Evolutionary conservation across 148 eudicot genomes (phyloP), one percentile per base, ranked within the genome.

Genomic region (Rhododendron simsii): DNA sequence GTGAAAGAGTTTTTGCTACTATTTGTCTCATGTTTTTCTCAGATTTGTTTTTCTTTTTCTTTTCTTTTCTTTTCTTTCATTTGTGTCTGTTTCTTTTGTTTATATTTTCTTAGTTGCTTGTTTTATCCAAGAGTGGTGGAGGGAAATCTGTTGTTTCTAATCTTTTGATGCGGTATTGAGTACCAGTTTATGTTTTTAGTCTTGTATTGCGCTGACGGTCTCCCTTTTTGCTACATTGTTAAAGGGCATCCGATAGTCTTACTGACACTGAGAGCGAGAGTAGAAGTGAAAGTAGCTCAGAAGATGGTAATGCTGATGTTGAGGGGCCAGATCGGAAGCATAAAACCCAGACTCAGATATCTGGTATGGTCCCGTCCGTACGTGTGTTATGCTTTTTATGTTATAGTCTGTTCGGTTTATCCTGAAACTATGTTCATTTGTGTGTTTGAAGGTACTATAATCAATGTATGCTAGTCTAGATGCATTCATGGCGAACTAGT

Each of bases 181-280:
- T 80, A 37, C 14, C 80, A 39, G 35, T 20, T 85, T 28, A 35
- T 28, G 41, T 51, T 79, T 81, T 37, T 16, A 23, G 39, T 78
- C 76, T 7, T 59, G 47, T 33, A 21, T 23, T 86, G 39, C 77
- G 26, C 69, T 84, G 67, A 82, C 18, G 37, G 80, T 82, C 78
- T 75, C 48, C 7, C 26, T 78, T 5, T 20, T 81, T 80, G 41
- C 11, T 90, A 21, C 82, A 30, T 30, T 73, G 18, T 88, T 50
- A 47, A 83, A 96, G 99, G 95, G 84, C 92, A 47, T 87, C 90
- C 39, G 93, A 90, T 48, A 94, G 91, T 87, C 87, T 80, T 37
- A 90, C 94, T 71, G 92, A 90, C 81, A 82, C 90, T 83, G 96
- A 90, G 81, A 92, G 91, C 73, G 94, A 89, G 69, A 90, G 91